Evolutionary conservation across 805 yeast species (phyloP).

Genomic region (Candida germanica): DNA sequence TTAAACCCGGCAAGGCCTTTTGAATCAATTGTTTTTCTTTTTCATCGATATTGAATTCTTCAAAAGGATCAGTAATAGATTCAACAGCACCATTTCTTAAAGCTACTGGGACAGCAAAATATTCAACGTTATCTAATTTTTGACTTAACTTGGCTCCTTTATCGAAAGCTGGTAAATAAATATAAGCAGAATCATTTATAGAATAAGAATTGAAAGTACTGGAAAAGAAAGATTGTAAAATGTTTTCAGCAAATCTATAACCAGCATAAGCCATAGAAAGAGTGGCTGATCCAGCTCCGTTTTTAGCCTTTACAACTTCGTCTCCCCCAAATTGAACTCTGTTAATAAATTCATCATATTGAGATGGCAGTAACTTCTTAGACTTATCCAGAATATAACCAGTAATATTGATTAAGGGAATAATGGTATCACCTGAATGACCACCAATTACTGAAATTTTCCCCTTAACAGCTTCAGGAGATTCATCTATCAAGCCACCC

Average conservation of each 20-base stretch:
- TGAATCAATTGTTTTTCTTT: constrained; percentile 33
- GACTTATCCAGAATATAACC: constrained; percentile 15
- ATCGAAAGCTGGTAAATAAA: constrained; percentile 52
- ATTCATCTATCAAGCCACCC: constrained; percentile 31
- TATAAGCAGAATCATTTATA: constrained; percentile 47
- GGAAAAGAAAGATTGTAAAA: constrained; percentile 29
- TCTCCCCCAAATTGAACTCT: constrained; percentile 76
- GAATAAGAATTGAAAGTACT: constrained; percentile 16
- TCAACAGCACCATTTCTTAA: constrained; percentile 37
- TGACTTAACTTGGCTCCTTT: constrained; percentile 44
- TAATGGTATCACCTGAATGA: constrained; percentile 47
- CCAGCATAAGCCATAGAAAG: constrained; percentile 96
- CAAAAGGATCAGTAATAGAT: constrained; percentile 35
- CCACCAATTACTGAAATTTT: constrained; percentile 44
- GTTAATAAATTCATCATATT: constrained; percentile 31
- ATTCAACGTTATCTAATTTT: constrained; percentile 38
- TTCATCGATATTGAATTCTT: constrained; percentile 24
- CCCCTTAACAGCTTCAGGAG: constrained; percentile 35
- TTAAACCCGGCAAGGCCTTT: constrained; percentile 39
- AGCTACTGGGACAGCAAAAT: constrained; percentile 48
- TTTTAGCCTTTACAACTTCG: constrained; percentile 92
- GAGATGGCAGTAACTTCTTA: constrained; percentile 9
- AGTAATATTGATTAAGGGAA: constrained; percentile 31
- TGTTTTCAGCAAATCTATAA: constrained; percentile 65
- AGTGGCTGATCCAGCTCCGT: constrained; percentile 94